These are phyloP conservation scores for Smittium culicis DNA, from an alignment of 371 early-diverging fungal genomes.

Conservation along the genomic window DNA sequence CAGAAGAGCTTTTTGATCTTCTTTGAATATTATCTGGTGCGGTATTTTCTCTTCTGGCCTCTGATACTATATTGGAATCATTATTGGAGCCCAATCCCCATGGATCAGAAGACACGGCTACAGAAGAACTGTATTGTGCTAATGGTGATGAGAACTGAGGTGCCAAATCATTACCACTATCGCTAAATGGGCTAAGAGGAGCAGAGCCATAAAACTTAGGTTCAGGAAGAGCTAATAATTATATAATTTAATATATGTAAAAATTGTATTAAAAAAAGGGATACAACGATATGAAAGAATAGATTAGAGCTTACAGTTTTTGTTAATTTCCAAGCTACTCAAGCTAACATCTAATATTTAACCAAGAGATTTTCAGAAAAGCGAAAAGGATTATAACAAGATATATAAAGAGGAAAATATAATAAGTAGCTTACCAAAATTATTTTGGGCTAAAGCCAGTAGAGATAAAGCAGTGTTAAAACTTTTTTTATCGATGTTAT, in stretches of 20 bases:
- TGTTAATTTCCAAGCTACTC: conserved; percentile 11
- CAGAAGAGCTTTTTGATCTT: conserved; percentile 13
- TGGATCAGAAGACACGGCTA: conserved; percentile 1
- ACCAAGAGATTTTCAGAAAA: background rate
- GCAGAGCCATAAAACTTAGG: conserved; percentile 2
- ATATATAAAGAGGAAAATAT: conserved; percentile 30
- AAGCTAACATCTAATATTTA: background rate
- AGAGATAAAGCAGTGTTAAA: conserved; percentile 55
- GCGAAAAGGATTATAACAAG: conserved; percentile 11
- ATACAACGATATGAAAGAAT: conserved; percentile 5
- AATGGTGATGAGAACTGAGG: background rate
- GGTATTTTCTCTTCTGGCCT: background rate
- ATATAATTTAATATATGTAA: background rate
- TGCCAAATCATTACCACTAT: no score
- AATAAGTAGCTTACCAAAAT: conserved; percentile 45
- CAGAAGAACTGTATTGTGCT: background rate
- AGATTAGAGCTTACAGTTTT: conserved; percentile 11
- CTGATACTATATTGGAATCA: conserved; percentile 7
- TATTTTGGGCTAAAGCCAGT: conserved; percentile 58
- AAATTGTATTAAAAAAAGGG: background rate
- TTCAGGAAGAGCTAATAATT: background rate
- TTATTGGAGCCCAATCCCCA: conserved; percentile 12
- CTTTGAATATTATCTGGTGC: conserved; percentile 6
- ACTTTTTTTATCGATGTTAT: conserved; percentile 17
- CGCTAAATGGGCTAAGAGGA: background rate